A percentile compares a stretch with the other conserved stretches of the same genome.
Conservation (phyloP, 1,284 basidiomycete species). For the Cutaneotrichosporon sp. region DNA sequence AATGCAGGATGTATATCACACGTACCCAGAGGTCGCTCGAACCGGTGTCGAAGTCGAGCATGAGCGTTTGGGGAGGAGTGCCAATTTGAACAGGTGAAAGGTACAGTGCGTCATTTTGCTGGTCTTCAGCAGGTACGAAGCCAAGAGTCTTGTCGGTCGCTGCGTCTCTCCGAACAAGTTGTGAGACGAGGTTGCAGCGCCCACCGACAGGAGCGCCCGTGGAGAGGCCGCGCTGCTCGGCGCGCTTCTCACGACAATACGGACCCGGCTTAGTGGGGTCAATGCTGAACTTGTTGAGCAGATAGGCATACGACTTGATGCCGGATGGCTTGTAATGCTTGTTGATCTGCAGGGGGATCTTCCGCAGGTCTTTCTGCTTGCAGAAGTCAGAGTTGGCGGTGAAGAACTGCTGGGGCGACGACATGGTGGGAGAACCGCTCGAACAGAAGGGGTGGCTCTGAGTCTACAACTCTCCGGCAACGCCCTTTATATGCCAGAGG, state of each 20-base stretch:
- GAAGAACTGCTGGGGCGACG: too few species aligned
- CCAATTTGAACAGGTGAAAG: conserved; percentile 34
- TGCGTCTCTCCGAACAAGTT: neutral
- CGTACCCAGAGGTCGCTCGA: conserved; percentile 45
- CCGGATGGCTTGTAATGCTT: conserved; percentile 6
- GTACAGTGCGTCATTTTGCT: conserved; percentile 21
- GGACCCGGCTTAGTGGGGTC: conserved; percentile 8
- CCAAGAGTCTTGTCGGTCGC: neutral
- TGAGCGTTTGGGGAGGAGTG: conserved; percentile 31
- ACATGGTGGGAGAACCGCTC: too few species aligned
- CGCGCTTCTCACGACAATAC: neutral
- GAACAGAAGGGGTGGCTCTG: too few species aligned
- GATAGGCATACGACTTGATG: conserved; percentile 4
- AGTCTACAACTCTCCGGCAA: too few species aligned
- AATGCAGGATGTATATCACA: neutral
- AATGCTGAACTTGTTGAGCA: conserved; percentile 3
- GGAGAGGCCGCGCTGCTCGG: conserved; percentile 1
- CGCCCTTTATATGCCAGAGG: too few species aligned
- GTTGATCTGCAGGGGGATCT: neutral
- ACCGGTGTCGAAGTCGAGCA: conserved; percentile 53
- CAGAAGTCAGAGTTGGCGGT: too few species aligned
- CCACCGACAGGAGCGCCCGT: neutral
- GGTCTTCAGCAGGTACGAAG: conserved; percentile 2
- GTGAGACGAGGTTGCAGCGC: neutral
- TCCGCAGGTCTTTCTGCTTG: neutral